A percentile compares a stretch with the other conserved stretches of the same genome.
Conservation (phyloP, 129 eudicot species). For the Escallonia rubra region DNA sequence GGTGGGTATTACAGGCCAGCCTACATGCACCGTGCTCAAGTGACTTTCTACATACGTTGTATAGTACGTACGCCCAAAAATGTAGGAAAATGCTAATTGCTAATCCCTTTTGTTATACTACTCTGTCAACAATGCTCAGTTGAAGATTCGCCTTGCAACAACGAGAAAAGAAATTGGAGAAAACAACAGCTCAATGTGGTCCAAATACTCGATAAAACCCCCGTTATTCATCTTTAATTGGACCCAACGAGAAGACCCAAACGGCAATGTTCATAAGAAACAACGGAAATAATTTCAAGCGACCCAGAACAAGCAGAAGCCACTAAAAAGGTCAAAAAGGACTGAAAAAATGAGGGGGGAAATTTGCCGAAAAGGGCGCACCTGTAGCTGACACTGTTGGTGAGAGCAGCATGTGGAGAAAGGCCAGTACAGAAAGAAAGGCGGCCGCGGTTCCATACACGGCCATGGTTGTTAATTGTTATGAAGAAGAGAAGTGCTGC, state of each 20-base stretch:
- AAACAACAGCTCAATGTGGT: conserved; percentile 11
- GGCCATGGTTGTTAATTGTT: conserved; percentile 29
- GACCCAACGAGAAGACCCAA: too few species aligned
- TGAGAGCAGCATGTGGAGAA: conserved; percentile 37
- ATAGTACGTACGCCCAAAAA: too few species aligned
- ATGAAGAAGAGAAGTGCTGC: conserved; percentile 5
- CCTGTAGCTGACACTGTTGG: conserved; percentile 44
- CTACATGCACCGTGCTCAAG: too few species aligned
- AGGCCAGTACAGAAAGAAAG: conserved; percentile 25
- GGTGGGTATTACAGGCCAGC: too few species aligned
- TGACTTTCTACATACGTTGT: too few species aligned
- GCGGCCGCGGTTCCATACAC: conserved; percentile 10
- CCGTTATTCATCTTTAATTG: neutral
- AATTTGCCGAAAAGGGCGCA: conserved; percentile 6
- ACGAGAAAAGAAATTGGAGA: neutral
- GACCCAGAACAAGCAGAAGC: conserved; percentile 5
- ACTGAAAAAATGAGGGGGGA: neutral
- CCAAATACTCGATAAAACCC: neutral
- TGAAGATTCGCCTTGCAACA: too few species aligned
- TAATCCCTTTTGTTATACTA: too few species aligned
- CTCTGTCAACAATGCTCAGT: too few species aligned
- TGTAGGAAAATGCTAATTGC: too few species aligned
- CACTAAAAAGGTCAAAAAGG: conserved; percentile 8
- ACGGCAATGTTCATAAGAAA: neutral
- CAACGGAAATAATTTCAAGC: neutral